Conservation (phyloP, 2,329 filamentous ascomycete species). For the Fusarium falciforme region DNA sequence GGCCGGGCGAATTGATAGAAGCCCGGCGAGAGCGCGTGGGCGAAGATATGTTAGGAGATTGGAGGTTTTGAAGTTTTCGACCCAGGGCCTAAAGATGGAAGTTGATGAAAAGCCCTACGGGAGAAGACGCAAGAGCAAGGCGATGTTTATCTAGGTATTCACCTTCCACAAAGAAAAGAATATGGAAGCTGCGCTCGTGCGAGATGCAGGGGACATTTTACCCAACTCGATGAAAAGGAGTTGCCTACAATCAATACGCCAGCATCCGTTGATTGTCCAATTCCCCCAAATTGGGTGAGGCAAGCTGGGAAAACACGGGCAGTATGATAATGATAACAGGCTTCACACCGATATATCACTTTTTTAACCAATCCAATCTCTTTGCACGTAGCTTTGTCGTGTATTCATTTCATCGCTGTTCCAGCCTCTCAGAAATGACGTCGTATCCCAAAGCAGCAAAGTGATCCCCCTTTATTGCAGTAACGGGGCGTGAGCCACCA, state of each 20-base stretch:
- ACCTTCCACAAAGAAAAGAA: neutral
- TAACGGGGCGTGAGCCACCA: conserved; percentile 8
- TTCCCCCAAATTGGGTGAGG: neutral
- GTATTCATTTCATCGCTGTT: neutral
- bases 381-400: neutral
- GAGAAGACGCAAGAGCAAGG: neutral
- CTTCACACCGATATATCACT: neutral
- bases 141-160: neutral
- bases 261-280: neutral
- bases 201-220: neutral
- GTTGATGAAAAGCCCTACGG: neutral
- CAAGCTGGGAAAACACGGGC: neutral
- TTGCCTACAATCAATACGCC: neutral
- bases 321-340: neutral
- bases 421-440: neutral
- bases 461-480: conserved; percentile 21
- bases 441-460: neutral
- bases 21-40: neutral
- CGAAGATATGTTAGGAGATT: conserved; percentile 11
- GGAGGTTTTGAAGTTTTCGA: neutral
- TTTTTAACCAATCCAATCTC: neutral
- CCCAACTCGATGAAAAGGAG: neutral
- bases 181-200: neutral
- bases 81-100: neutral
- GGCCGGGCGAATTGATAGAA: neutral